Evolutionary conservation across 192 early-diverging fungal species (phyloP), one percentile per base, ranked within the genome.

Genomic region (Phycomyces blakesleeanus): DNA sequence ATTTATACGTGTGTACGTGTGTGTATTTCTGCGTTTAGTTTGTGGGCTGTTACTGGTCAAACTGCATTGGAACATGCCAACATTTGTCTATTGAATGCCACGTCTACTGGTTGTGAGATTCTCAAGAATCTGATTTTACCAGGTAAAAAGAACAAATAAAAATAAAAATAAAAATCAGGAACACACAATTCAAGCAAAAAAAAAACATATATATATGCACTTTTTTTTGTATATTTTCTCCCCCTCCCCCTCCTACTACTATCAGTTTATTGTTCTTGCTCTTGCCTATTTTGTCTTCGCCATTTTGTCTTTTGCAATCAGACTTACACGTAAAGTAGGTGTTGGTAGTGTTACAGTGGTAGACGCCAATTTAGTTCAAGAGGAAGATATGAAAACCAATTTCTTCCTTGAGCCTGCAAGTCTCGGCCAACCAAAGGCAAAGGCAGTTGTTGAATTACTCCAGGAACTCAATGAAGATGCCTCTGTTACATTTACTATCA

Each of bases 71-170:
- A 98, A 68, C 67, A 68, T 39, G 83, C 97, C 10, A 85, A 84
- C 21, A 84, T 99, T 25, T 91, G 91, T 42, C 82, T 97, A 18
- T 61, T 99, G 51, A 89, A 94, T 65, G 94, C 83, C 22, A 84
- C 88, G 14, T 88, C 91, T 0, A 86, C 88, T 15, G 95, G 91
- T 3, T 88, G 92, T 38, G 97, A 99, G 72, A 83, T 87, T 24
- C 80, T 99, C 44, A 99, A 99, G 73, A 96, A 99, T 69, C 81
- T 99, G 25, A 85, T 98, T 53, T 81, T 99, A 55, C 95, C 97
- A 71, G 97, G 96, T 91, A 82, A 68, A 34, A 39, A 0, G 8
- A 57, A 12, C 12, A 51, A 47, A 51, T 3, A 42, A 27, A 55
- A 63, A 67, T 25, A 51, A n/a, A n/a, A n/a, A n/a, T n/a, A n/a